Percentiles rank a stretch among this genome's conserved stretches.
phyloP scores from a whole-genome alignment of 768 basidiomycete genomes.

The Boletus rufocinnamomeus region DNA sequence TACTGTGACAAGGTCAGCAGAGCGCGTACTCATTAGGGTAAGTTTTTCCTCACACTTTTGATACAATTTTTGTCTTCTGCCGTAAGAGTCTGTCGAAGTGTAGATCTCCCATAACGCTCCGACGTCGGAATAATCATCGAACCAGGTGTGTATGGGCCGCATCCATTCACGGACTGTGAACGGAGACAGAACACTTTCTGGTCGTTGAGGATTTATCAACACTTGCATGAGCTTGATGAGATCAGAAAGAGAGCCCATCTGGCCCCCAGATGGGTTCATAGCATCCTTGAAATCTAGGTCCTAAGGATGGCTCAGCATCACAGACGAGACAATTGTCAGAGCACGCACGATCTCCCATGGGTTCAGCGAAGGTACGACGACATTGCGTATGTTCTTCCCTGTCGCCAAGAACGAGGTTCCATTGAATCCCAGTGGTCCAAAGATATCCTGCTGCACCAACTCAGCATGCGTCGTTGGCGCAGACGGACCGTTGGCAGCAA shows the following conservation, averaged over 20 bases:
- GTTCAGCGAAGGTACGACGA: conserved; percentile 43
- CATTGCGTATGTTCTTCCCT: conserved; percentile 33
- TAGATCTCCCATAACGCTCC: conserved; percentile 48
- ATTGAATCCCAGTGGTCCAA: conserved; percentile 47
- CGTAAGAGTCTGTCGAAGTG: conserved; percentile 32
- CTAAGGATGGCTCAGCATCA: conserved; percentile 20
- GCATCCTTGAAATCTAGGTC: conserved; percentile 43
- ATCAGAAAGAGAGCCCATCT: conserved; percentile 53
- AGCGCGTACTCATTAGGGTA: background rate
- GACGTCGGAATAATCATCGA: conserved; percentile 38
- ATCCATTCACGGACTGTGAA: conserved; percentile 46
- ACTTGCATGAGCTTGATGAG: conserved; percentile 45
- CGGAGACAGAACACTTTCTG: conserved; percentile 37
- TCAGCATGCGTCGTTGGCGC: conserved; percentile 41
- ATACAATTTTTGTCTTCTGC: conserved; percentile 38
- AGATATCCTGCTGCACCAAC: conserved; percentile 50
- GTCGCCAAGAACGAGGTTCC: conserved; percentile 45
- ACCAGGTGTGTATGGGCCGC: conserved; percentile 42
- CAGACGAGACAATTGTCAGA: background rate
- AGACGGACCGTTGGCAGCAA: conserved; percentile 13
- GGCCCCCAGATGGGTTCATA: conserved; percentile 49
- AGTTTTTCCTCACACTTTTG: conserved; percentile 2
- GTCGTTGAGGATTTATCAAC: conserved; percentile 43
- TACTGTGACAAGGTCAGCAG: conserved; percentile 26
- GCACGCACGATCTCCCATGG: conserved; percentile 39